Conservation (phyloP, 108 stramenopile species). For the Stephanodiscus minutulus region DNA sequence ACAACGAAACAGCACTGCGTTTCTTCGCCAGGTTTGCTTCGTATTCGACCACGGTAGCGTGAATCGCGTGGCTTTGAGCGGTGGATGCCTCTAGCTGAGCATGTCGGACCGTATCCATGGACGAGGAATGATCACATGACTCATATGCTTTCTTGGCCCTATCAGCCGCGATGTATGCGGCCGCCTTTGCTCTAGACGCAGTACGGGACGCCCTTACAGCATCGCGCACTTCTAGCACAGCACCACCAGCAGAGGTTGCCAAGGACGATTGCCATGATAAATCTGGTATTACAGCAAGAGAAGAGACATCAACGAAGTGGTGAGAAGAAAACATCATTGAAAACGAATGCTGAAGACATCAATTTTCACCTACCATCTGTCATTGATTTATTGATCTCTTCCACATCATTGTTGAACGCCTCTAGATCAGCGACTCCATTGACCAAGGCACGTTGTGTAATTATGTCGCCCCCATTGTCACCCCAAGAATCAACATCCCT, state of each 20-base stretch:
- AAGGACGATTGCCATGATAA: conserved; percentile 84
- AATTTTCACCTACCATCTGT: conserved; percentile 65
- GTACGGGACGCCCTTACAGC: conserved; percentile 74
- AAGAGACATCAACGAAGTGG: conserved; percentile 1
- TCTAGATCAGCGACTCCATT: conserved; percentile 70
- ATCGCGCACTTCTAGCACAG: conserved; percentile 76
- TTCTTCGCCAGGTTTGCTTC: conserved; percentile 81
- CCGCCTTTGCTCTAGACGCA: conserved; percentile 51
- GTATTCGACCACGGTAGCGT: conserved; percentile 86
- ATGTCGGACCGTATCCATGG: conserved; percentile 65
- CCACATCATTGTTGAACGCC: conserved; percentile 49
- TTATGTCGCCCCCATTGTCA: conserved; percentile 72
- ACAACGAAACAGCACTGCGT: conserved; percentile 73
- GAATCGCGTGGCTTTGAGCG: conserved; percentile 83
- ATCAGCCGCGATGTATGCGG: conserved; percentile 57
- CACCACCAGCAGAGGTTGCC: conserved; percentile 72
- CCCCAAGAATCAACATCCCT: conserved; percentile 82
- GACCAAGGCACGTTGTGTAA: conserved; percentile 72
- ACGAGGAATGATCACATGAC: conserved; percentile 39
- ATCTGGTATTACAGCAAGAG: conserved; percentile 45
- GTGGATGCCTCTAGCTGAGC: conserved; percentile 72
- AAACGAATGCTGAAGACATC: not conserved
- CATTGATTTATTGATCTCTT: conserved; percentile 58
- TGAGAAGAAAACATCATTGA: conserved; percentile 4
- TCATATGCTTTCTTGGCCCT: conserved; percentile 59